Percentiles rank a stretch among this genome's conserved stretches.
These are phyloP conservation scores for Bryum argenteum DNA, from an alignment of 225 moss, liverwort and hornwort species.

Conservation along the genomic window DNA sequence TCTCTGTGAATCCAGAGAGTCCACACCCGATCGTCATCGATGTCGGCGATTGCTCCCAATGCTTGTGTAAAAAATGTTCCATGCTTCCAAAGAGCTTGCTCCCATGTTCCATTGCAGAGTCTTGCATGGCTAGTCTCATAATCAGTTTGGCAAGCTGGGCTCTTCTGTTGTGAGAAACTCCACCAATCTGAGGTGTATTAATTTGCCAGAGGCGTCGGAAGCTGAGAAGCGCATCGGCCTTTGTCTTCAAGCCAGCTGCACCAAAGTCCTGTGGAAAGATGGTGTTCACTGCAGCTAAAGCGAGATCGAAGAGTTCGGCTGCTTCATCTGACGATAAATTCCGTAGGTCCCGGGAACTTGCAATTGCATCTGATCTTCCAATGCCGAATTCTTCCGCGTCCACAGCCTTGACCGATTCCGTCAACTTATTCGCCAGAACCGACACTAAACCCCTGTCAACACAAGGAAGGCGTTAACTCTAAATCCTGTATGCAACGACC, in stretches of 20 bases:
- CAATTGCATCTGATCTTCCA: slow-evolving; percentile 8
- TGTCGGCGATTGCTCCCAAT: slow-evolving; percentile 52
- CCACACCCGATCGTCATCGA: slow-evolving; percentile 19
- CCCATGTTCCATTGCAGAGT: slow-evolving; percentile 15
- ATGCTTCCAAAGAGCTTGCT: slow-evolving; percentile 23
- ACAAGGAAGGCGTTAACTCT: background rate
- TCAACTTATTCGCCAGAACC: slow-evolving; percentile 48
- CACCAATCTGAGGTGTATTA: background rate
- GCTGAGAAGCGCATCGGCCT: slow-evolving; percentile 16
- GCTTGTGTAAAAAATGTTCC: slow-evolving; percentile 41
- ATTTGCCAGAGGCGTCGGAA: slow-evolving; percentile 40
- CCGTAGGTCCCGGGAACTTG: slow-evolving; percentile 7
- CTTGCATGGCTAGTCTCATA: slow-evolving; percentile 39
- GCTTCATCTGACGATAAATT: slow-evolving; percentile 23
- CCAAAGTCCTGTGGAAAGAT: slow-evolving; percentile 23
- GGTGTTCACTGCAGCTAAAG: slow-evolving; percentile 38
- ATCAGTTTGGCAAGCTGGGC: slow-evolving; percentile 47
- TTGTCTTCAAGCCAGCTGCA: slow-evolving; percentile 14
- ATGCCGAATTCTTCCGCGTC: slow-evolving; percentile 14
- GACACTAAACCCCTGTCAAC: slow-evolving; percentile 60
- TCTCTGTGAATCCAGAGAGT: slow-evolving; percentile 38
- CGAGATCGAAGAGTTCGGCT: slow-evolving; percentile 35
- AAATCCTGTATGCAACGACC: background rate
- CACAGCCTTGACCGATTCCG: slow-evolving; percentile 21
- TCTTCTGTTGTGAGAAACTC: slow-evolving; percentile 24